Percentiles rank a stretch among this genome's conserved stretches.
These are phyloP conservation scores for Astraeus odoratus DNA, from an alignment of 768 basidiomycete genomes.

Conservation along the genomic window DNA sequence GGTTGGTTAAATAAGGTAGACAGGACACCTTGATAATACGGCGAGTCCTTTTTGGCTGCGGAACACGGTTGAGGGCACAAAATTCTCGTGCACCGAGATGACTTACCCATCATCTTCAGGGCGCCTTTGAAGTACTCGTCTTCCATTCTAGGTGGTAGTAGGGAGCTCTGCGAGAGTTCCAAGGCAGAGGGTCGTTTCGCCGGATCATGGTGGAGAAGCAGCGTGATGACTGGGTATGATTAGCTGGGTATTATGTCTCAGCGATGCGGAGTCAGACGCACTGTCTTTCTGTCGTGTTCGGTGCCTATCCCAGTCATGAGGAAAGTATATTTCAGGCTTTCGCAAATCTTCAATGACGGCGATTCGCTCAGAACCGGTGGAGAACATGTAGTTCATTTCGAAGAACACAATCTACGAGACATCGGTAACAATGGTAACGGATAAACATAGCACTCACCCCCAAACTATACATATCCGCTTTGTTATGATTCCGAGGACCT, in stretches of 20 bases:
- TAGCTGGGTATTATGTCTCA: not conserved
- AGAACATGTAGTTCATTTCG: conserved; percentile 88
- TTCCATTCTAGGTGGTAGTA: conserved; percentile 72
- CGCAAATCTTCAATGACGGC: conserved; percentile 76
- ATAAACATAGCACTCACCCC: conserved; percentile 49
- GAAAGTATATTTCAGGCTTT: conserved; percentile 68
- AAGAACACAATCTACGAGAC: conserved; percentile 81
- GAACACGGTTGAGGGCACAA: not conserved
- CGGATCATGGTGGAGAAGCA: conserved; percentile 79
- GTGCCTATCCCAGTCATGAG: conserved; percentile 60
- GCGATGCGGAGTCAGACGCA: conserved; percentile 32
- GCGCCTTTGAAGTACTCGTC: conserved; percentile 85
- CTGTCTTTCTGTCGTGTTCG: conserved; percentile 62
- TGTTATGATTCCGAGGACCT: conserved; percentile 69
- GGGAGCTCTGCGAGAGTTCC: conserved; percentile 73
- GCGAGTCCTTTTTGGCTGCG: conserved; percentile 71
- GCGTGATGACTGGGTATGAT: conserved; percentile 57
- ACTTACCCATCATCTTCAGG: conserved; percentile 64
- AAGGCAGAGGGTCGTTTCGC: conserved; percentile 69
- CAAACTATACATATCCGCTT: conserved; percentile 92
- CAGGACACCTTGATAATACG: conserved; percentile 73
- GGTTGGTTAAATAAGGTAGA: conserved; percentile 73
- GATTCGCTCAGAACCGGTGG: conserved; percentile 78
- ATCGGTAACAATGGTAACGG: not conserved
- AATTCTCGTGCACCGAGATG: not conserved